Evolutionary conservation across 331 rosid species (phyloP).

Genomic region (Quercus lobata): DNA sequence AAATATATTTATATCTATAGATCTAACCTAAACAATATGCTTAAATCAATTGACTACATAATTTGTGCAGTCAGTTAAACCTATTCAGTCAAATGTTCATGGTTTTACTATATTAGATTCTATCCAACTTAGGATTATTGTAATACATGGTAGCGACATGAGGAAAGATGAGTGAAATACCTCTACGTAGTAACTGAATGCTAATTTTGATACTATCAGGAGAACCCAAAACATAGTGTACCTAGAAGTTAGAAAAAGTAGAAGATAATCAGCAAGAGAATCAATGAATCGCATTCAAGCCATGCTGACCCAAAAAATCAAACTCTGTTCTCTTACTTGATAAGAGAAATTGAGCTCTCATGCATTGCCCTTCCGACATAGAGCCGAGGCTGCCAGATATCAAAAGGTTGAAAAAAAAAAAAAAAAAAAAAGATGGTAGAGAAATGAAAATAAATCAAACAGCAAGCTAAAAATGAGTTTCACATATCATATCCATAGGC

Average conservation of each 20-base stretch:
- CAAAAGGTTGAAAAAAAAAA: not conserved
- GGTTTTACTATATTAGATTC: too few relatives aligned
- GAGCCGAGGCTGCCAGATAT: constrained; percentile 72
- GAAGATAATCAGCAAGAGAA: constrained; percentile 22
- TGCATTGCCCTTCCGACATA: constrained; percentile 99
- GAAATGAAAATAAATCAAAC: not conserved
- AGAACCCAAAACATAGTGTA: too few relatives aligned
- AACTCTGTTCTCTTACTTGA: constrained; percentile 53
- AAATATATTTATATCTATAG: not conserved
- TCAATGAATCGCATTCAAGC: constrained; percentile 18
- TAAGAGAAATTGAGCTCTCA: constrained; percentile 71
- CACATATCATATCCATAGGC: constrained; percentile 6
- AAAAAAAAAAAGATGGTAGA: not conserved
- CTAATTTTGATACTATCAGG: too few relatives aligned
- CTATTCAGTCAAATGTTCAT: too few relatives aligned
- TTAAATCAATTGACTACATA: not conserved
- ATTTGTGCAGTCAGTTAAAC: too few relatives aligned
- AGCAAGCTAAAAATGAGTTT: not conserved
- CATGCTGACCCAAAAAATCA: constrained; percentile 15
- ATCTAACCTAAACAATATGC: not conserved
- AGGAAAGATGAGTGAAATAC: too few relatives aligned
- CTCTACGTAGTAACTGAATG: too few relatives aligned
- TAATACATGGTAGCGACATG: too few relatives aligned
- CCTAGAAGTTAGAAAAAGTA: constrained; percentile 33
- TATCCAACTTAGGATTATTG: too few relatives aligned